phyloP scores from a whole-genome alignment of 176 grass and related monocot genomes.

The Saccharum officinarum region DNA sequence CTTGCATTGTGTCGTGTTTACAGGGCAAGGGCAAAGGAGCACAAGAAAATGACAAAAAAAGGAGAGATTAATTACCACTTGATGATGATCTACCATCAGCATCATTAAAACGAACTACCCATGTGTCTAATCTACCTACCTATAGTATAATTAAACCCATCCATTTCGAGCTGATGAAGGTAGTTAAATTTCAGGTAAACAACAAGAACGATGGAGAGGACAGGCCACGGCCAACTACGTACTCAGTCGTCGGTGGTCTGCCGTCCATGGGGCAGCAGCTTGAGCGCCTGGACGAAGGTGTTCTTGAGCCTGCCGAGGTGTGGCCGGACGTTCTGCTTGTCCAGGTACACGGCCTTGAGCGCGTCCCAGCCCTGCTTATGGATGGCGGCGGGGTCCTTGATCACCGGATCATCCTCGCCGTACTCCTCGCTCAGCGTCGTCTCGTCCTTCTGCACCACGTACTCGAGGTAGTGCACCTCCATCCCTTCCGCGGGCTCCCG shows the following conservation, averaged over 20 bases:
- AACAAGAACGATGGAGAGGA: no score
- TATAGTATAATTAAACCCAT: no score
- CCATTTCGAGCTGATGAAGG: no score
- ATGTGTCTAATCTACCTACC: no score
- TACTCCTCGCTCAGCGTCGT: conserved; percentile 81
- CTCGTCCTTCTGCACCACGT: conserved; percentile 68
- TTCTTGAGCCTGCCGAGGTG: conserved; percentile 82
- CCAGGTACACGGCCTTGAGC: conserved; percentile 72
- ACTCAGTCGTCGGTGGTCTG: background rate
- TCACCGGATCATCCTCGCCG: conserved; percentile 61
- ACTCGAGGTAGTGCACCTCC: conserved; percentile 81
- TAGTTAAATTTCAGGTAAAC: no score
- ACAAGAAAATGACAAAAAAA: background rate
- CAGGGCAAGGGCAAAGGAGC: background rate
- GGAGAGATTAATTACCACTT: background rate
- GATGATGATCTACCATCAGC: background rate
- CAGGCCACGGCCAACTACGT: no score
- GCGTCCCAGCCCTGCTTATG: conserved; percentile 72
- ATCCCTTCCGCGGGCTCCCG: conserved; percentile 66
- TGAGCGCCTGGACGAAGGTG: conserved; percentile 64
- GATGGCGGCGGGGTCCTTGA: conserved; percentile 58
- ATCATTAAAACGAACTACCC: background rate
- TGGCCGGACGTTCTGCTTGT: conserved; percentile 83
- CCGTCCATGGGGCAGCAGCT: conserved; percentile 57
- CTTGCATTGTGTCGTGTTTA: background rate